Percentiles rank a stretch among this genome's conserved stretches.
Conservation (phyloP, 371 early-diverging fungal genomes). For the Rhizopus arrhizus region DNA sequence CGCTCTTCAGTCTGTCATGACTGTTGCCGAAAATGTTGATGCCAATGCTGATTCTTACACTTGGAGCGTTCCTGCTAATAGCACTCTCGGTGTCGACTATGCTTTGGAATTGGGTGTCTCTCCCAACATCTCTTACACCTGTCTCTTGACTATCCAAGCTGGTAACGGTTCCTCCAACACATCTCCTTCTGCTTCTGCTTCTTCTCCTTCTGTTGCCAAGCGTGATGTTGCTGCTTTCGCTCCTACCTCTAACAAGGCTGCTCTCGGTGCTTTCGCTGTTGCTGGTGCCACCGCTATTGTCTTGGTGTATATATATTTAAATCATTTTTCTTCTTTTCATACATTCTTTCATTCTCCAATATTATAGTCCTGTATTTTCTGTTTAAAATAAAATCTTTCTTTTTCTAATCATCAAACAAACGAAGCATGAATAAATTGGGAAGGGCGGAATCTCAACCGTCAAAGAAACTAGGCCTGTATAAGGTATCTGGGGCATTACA, state of each 20-base stretch:
- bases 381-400: constrained; percentile 7
- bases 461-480: no score
- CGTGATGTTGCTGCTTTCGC: constrained; percentile 6
- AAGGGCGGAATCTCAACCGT: no score
- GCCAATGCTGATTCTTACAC: constrained; percentile 15
- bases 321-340: constrained; percentile 4
- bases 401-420: constrained; percentile 7
- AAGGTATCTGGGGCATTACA: no score
- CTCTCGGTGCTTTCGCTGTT: background rate
- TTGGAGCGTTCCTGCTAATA: constrained; percentile 26
- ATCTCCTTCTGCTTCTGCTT: constrained; percentile 1
- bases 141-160: constrained; percentile 27
- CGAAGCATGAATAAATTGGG: constrained; percentile 1
- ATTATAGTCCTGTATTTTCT: constrained; percentile 8
- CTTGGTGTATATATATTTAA: constrained; percentile 12
- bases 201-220: constrained; percentile 3
- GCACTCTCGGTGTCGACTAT: constrained; percentile 19
- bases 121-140: constrained; percentile 28
- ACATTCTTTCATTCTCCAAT: constrained; percentile 7
- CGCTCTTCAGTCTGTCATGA: constrained; percentile 17
- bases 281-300: constrained; percentile 11
- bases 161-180: constrained; percentile 1
- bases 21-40: constrained; percentile 28
- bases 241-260: background rate
- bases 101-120: constrained; percentile 28